These are phyloP conservation scores for Parafenestella ontariensis DNA, from an alignment of 2,329 filamentous ascomycete genomes.

Conservation along the genomic window DNA sequence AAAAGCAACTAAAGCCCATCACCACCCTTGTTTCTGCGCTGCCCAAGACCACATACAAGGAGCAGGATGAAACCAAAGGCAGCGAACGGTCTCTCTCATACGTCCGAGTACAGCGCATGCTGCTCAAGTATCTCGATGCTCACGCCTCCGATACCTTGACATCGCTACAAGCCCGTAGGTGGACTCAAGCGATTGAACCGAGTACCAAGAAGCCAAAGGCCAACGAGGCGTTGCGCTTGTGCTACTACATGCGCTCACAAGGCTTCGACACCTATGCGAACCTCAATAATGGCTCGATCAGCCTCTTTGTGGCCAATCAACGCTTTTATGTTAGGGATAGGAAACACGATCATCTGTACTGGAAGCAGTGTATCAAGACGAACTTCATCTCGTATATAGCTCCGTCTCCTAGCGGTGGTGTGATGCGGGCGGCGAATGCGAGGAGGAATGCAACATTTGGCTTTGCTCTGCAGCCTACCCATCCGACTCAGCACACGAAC, in stretches of 20 bases:
- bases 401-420: not conserved
- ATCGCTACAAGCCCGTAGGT: slow-evolving; percentile 12
- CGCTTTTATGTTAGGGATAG: not conserved
- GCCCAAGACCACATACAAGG: slow-evolving; percentile 21
- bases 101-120: slow-evolving; percentile 20
- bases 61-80: slow-evolving; percentile 16
- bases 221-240: slow-evolving; percentile 30
- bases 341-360: slow-evolving; percentile 21
- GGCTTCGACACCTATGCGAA: slow-evolving; percentile 30
- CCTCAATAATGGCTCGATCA: slow-evolving; percentile 14
- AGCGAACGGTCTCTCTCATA: slow-evolving; percentile 22
- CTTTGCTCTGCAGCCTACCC: too few relatives aligned
- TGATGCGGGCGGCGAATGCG: not conserved
- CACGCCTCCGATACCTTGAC: slow-evolving; percentile 21
- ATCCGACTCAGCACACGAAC: too few relatives aligned
- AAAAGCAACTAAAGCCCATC: not conserved
- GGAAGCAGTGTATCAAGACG: slow-evolving; percentile 23
- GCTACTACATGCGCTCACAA: slow-evolving; percentile 42
- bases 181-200: slow-evolving; percentile 21
- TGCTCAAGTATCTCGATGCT: slow-evolving; percentile 15
- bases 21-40: slow-evolving; percentile 18
- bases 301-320: slow-evolving; percentile 21
- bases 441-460: not conserved
- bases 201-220: slow-evolving; percentile 8
- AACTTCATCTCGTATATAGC: not conserved